These are phyloP conservation scores for Vitellaria paradoxa DNA, from an alignment of 179 eudicot genomes.

Conservation along the genomic window DNA sequence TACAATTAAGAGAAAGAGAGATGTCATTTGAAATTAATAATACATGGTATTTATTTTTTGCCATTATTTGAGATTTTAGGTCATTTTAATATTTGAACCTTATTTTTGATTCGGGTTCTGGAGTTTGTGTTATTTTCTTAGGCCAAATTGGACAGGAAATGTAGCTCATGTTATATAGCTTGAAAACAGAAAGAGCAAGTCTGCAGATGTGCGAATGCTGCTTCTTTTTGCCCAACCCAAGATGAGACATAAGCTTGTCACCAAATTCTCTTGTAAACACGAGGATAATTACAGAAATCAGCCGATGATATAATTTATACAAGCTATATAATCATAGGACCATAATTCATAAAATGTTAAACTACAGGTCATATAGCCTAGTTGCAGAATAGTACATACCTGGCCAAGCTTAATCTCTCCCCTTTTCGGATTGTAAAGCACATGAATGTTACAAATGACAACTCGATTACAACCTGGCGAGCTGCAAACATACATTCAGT, in stretches of 20 bases:
- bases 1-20: neutral
- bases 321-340: neutral
- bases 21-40: neutral
- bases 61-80: too few species aligned
- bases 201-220: neutral
- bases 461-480: slow-evolving; percentile 52
- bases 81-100: too few species aligned
- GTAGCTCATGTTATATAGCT: too few species aligned
- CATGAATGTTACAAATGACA: slow-evolving; percentile 89
- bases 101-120: too few species aligned
- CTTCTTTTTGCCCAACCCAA: neutral
- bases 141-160: too few species aligned
- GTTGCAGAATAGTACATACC: slow-evolving; percentile 37
- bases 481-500: slow-evolving; percentile 50
- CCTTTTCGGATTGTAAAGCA: slow-evolving; percentile 90
- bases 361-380: neutral
- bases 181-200: neutral
- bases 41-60: too few species aligned
- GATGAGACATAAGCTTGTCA: neutral
- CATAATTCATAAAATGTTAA: neutral
- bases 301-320: neutral
- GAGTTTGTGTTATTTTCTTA: too few species aligned
- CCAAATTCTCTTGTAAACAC: neutral
- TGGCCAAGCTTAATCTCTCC: slow-evolving; percentile 99
- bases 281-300: neutral